Evolutionary conservation across 2,329 filamentous ascomycete species (phyloP), one percentile per base, ranked within the genome.

Genomic region (Cercospora sp.): DNA sequence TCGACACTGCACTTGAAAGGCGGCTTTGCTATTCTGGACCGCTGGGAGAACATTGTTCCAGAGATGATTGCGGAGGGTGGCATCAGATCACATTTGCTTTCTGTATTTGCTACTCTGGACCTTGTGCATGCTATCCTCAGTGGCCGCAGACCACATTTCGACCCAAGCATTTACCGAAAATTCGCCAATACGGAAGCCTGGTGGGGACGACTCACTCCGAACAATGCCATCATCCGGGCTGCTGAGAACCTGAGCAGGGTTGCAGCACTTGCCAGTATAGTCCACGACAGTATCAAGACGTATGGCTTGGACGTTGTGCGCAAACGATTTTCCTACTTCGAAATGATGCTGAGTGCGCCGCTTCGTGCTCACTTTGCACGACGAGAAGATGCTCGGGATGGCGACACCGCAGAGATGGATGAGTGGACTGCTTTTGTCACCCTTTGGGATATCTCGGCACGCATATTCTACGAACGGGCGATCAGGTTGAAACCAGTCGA

Each of bases 11-110:
- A 70, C 49, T 40, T 70, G 40, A 69, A 67, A 57, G 69, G 69
- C 34, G 69, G 69, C 18, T 69, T 66, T 34, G 69, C 69, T 18
- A 71, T 71, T 40, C 67, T 71, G n/a, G 62, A 69, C 12, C 69
- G 67, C 26, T 71, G 69, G 69, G 59, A 43, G 6, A 60, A 55
- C 24, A 66, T 64, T n/a, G 66, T 60, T 7, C 43, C 61, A 6
- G 34, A 51, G 6, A 71, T 69, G 67, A 61, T 71, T 6, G 26
- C 51, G 4, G 65, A 61, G 43, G 64, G 63, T 24, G 67, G 69
- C 12, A 58, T 71, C 8, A 40, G 60, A n/a, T 43, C 67, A 2
- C 69, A 71, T 58, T 34, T 71, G 9, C 59, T 71, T 2, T 71
- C 69, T 2, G 59, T 69, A 5, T 71, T 71, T 24, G 58, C 61